Conservation (phyloP, 192 early-diverging fungal genomes). For the Dimargaris xerosporica region DNA sequence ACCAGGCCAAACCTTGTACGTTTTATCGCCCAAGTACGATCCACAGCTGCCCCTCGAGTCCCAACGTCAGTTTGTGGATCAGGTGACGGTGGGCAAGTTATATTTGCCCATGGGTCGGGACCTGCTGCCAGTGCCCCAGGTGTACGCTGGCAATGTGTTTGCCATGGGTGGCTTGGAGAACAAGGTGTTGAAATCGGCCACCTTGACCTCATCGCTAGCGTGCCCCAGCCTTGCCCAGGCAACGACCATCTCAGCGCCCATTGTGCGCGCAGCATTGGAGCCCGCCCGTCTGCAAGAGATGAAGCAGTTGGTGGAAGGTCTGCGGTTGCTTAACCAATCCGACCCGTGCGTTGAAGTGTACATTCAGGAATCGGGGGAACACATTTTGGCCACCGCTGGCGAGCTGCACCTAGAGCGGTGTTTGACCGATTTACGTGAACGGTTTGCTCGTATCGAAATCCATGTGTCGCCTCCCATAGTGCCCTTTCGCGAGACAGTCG, state of each 20-base stretch:
- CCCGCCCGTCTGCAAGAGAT: conserved; percentile 84
- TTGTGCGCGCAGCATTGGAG: conserved; percentile 92
- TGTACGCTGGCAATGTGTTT: conserved; percentile 92
- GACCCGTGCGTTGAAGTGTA: conserved; percentile 89
- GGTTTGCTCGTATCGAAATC: conserved; percentile 88
- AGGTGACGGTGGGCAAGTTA: conserved; percentile 59
- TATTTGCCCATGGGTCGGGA: conserved; percentile 98
- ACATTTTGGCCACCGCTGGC: conserved; percentile 90
- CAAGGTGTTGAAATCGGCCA: conserved; percentile 88
- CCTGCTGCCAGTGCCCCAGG: conserved; percentile 60
- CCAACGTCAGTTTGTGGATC: conserved; percentile 31
- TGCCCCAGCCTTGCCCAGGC: conserved; percentile 62
- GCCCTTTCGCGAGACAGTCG: conserved; percentile 90
- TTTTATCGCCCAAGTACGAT: conserved; percentile 89
- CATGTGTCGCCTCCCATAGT: conserved; percentile 91
- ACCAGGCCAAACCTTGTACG: conserved; percentile 73
- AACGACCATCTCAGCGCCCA: conserved; percentile 51
- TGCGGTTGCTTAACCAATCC: conserved; percentile 82
- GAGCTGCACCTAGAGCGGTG: conserved; percentile 96
- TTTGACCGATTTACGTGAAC: conserved; percentile 80
- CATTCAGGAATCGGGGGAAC: conserved; percentile 89
- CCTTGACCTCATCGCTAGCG: conserved; percentile 53
- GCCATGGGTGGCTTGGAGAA: conserved; percentile 81
- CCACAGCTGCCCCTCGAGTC: conserved; percentile 34
- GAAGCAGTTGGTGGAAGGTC: conserved; percentile 64